These are phyloP conservation scores for Juncus inflexus DNA, from an alignment of 176 grass and related monocot genomes.

Conservation along the genomic window DNA sequence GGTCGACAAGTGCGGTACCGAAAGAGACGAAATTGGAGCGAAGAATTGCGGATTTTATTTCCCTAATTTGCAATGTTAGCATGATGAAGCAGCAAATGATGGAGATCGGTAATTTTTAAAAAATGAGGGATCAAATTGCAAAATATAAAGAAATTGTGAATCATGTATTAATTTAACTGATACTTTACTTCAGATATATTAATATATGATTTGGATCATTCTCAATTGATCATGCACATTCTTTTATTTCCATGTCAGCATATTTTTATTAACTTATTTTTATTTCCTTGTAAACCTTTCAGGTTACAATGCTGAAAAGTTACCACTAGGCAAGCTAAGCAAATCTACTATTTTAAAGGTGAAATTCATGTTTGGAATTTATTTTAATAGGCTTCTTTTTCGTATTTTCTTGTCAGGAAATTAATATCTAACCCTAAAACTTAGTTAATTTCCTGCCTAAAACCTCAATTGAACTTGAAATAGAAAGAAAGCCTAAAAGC, in stretches of 20 bases:
- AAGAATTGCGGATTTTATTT: conserved; percentile 70
- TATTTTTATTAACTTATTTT: conserved; percentile 31
- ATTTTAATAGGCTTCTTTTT: conserved; percentile 14
- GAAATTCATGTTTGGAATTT: conserved; percentile 21
- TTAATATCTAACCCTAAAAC: neutral
- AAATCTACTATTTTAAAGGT: conserved; percentile 96
- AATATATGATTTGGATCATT: no score
- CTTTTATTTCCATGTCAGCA: no score
- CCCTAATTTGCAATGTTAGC: conserved; percentile 81
- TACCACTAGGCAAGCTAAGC: conserved; percentile 93
- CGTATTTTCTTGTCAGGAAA: neutral
- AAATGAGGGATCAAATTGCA: no score
- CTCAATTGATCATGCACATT: no score
- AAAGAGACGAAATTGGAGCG: conserved; percentile 78
- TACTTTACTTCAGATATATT: no score
- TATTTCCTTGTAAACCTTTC: conserved; percentile 20
- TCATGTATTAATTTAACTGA: no score
- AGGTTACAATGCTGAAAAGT: conserved; percentile 97
- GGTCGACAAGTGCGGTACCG: conserved; percentile 39
- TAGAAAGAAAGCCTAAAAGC: no score
- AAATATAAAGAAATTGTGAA: neutral
- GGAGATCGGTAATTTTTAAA: conserved; percentile 74
- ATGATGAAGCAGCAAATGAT: conserved; percentile 99
- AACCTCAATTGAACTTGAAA: no score
- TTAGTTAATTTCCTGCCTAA: no score